A percentile compares a stretch with the other conserved stretches of the same genome.
phyloP scores from a whole-genome alignment of 2,329 filamentous ascomycete genomes.

The Thelonectria rubi region DNA sequence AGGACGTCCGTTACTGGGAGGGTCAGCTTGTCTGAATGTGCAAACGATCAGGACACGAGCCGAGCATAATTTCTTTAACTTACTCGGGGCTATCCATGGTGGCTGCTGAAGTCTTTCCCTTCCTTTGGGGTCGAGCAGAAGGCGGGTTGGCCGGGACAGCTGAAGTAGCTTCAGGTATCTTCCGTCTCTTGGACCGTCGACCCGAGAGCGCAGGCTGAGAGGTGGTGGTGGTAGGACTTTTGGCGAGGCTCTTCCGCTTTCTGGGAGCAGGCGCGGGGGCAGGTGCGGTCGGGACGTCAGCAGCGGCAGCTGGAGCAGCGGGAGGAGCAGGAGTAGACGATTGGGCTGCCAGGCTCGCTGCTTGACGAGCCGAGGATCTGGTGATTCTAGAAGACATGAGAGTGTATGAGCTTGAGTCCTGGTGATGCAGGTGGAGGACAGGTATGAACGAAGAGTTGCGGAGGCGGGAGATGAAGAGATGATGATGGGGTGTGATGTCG shows the following conservation, averaged over 20 bases:
- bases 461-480: conserved; percentile 29
- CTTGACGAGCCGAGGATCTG: conserved; percentile 92
- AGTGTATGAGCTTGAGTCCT: conserved; percentile 51
- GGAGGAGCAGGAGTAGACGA: conserved; percentile 54
- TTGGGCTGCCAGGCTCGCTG: conserved; percentile 69
- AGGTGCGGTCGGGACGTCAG: conserved; percentile 53
- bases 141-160: conserved; percentile 44
- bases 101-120: conserved; percentile 64
- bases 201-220: conserved; percentile 50
- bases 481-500: conserved; percentile 26
- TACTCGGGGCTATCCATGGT: conserved; percentile 81
- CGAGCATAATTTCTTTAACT: conserved; percentile 27
- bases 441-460: conserved; percentile 27
- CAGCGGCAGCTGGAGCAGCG: conserved; percentile 50
- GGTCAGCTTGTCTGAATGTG: conserved; percentile 22
- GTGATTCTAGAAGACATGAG: conserved; percentile 98
- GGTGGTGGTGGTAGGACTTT: conserved; percentile 50
- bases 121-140: conserved; percentile 62
- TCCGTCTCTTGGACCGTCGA: conserved; percentile 77
- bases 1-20: conserved; percentile 37
- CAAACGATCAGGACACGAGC: background rate
- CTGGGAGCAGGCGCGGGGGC: conserved; percentile 60
- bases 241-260: conserved; percentile 78
- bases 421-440: conserved; percentile 34
- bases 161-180: conserved; percentile 62